phyloP scores from a whole-genome alignment of 1,139 yeast genomes.

The Protomyces inouyei region DNA sequence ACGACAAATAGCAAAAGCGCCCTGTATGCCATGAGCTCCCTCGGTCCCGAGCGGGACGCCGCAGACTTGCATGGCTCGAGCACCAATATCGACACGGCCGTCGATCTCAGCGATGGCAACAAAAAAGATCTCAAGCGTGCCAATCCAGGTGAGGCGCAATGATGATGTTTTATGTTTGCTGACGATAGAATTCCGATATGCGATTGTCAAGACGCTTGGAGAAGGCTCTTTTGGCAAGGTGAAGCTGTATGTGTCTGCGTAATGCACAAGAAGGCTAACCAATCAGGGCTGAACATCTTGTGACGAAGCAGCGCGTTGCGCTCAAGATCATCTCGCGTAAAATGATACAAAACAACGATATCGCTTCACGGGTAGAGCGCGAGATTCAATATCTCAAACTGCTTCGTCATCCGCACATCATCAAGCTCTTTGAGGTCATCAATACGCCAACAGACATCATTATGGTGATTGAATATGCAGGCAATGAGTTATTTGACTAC shows the following conservation, averaged over 20 bases:
- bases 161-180: background rate
- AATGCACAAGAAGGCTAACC: background rate
- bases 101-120: constrained; percentile 19
- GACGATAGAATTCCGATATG: constrained; percentile 57
- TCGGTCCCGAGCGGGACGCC: background rate
- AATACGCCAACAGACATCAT: constrained; percentile 93
- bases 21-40: background rate
- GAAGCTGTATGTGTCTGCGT: constrained; percentile 43
- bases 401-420: constrained; percentile 93
- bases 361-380: constrained; percentile 95
- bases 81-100: constrained; percentile 23
- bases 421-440: constrained; percentile 91
- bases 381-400: constrained; percentile 86
- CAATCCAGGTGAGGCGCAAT: constrained; percentile 1
- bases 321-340: constrained; percentile 89
- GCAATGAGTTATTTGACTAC: constrained; percentile 90
- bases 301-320: constrained; percentile 92
- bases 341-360: constrained; percentile 89
- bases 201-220: constrained; percentile 87
- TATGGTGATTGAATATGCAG: constrained; percentile 97
- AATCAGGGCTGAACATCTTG: constrained; percentile 74
- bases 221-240: constrained; percentile 98
- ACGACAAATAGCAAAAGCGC: background rate
- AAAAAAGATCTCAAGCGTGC: background rate
- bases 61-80: constrained; percentile 18